phyloP scores from a whole-genome alignment of 352 stramenopile species.

The Phytophthora meadii region DNA sequence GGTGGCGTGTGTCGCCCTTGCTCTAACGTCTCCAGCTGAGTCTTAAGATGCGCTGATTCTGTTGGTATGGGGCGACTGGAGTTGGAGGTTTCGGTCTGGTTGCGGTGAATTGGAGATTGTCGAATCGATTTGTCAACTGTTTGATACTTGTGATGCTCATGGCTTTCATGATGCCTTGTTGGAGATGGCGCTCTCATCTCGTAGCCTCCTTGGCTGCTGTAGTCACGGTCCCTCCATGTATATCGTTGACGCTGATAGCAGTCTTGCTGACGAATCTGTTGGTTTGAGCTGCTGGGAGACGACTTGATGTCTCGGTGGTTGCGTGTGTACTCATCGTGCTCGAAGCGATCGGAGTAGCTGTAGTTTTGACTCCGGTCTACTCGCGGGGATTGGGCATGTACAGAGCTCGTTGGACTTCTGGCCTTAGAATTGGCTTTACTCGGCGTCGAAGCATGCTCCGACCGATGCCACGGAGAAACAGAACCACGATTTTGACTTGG shows the following conservation, averaged over 20 bases:
- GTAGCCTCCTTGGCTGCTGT: constrained; percentile 9
- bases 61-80: background rate
- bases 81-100: constrained; percentile 8
- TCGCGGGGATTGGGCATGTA: constrained; percentile 8
- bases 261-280: constrained; percentile 12
- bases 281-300: constrained; percentile 15
- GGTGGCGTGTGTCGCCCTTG: constrained; percentile 15
- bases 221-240: constrained; percentile 18
- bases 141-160: constrained; percentile 1
- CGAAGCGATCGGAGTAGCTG: constrained; percentile 7
- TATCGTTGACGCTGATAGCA: constrained; percentile 13
- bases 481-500: constrained; percentile 8
- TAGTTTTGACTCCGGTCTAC: constrained; percentile 15
- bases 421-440: constrained; percentile 10
- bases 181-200: constrained; percentile 15
- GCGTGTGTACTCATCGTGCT: constrained; percentile 9
- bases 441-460: constrained; percentile 12
- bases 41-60: constrained; percentile 3
- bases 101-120: constrained; percentile 1
- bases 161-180: constrained; percentile 4
- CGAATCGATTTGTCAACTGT: constrained; percentile 13
- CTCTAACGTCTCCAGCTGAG: background rate
- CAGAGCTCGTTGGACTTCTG: constrained; percentile 17
- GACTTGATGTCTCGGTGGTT: constrained; percentile 8
- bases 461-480: constrained; percentile 24